Evolutionary conservation across 805 yeast genomes (phyloP), one percentile per base, ranked within the genome.

Genomic region (Starmerella gropengiesseri): DNA sequence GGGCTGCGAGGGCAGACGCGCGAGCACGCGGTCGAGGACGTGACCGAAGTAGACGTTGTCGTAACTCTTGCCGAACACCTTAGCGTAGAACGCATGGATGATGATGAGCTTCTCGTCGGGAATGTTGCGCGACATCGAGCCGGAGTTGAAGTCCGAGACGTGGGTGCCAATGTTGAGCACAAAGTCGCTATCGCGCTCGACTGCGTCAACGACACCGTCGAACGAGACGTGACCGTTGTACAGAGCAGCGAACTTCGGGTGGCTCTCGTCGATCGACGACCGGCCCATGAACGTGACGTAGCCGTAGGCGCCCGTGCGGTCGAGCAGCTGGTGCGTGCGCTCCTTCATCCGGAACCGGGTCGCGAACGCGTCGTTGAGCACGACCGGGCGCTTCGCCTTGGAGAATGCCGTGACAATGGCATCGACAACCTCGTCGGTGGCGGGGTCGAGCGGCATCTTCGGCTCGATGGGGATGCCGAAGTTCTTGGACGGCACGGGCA

Each of bases 351-450:
- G 26, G 48, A 36, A 55, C 47, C 95, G 71, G 41, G 76, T 75
- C 5, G 79, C 71, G 43, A 83, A 67, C 12, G 77, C 69, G 60
- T 87, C 96, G 17, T 75, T 84, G 31, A 86, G 56, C 22, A 87
- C 60, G 3, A 79, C 72, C 6, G 95, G 91, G 13, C 63, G 68
- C 42, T 64, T 53, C 14, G 86, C 58, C 1, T 60, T 41, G 57
- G 79, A 73, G 14, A 87, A 52, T 42, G 60, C 69, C 5, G 62
- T 54, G 37, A 81, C 61, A 36, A 83, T 73, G 29, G 54, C 49
- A 8, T 63, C 56, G 2, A 71, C 68, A 14, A 74, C 57, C n/a
- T 53, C 50, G 20, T 61, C 57, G 22, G 66, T 64, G 20, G 57
- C 44, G 1, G 46, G 50, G 11, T 52, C 56, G 14, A 53, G 47